Percentiles rank a stretch among this genome's conserved stretches.
These are phyloP conservation scores for Plasmodium knowlesi DNA, from an alignment of 169 alveolate species.

Conservation along the genomic window DNA sequence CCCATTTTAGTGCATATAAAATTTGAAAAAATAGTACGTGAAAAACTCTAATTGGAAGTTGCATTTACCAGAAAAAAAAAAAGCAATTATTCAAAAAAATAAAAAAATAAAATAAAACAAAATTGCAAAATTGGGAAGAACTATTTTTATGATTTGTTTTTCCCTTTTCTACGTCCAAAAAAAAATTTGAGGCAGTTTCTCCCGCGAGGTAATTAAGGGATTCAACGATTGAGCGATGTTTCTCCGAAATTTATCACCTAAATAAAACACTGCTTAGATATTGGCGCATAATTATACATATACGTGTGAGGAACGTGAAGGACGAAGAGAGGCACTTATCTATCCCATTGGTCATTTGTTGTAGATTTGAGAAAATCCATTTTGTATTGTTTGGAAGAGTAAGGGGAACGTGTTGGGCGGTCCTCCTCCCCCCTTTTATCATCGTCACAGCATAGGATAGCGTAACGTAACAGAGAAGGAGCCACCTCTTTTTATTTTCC, in stretches of 20 bases:
- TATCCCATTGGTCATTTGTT: constrained; percentile 2
- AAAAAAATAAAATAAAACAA: too few relatives aligned
- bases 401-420: background rate
- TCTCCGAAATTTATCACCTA: background rate
- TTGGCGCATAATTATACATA: background rate
- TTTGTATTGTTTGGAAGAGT: background rate
- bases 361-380: background rate
- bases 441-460: background rate
- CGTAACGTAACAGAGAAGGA: background rate
- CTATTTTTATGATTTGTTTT: background rate
- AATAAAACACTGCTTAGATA: background rate
- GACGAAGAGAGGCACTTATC: background rate
- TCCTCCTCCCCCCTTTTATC: background rate
- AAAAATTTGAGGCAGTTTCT: background rate
- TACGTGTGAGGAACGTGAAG: background rate
- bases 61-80: background rate
- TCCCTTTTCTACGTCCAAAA: background rate
- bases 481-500: background rate
- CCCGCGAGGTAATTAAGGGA: background rate
- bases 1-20: background rate
- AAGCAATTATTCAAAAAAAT: background rate
- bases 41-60: background rate
- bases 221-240: background rate
- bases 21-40: background rate
- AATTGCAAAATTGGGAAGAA: background rate